Conservation (phyloP, 2,329 filamentous ascomycete genomes). For the Talaromyces islandicus region DNA sequence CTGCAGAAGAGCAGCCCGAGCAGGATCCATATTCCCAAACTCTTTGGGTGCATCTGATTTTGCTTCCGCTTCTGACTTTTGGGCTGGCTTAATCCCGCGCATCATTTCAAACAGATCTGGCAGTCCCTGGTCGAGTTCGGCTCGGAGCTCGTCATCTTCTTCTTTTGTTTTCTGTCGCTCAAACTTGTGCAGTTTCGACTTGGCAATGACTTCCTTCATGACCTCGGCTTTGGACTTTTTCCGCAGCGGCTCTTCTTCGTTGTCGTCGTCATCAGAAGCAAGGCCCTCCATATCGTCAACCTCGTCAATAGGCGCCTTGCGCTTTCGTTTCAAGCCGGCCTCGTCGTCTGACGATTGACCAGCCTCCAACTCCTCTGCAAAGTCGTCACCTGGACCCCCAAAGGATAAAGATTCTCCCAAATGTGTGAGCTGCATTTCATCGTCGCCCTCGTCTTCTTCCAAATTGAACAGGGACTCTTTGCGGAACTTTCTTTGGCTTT, state of each 20-base stretch:
- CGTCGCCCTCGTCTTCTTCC: conserved; percentile 67
- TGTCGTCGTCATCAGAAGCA: conserved; percentile 44
- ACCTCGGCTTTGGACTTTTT: conserved; percentile 97
- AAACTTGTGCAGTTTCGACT: conserved; percentile 92
- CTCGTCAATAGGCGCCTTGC: conserved; percentile 36
- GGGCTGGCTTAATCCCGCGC: conserved; percentile 48
- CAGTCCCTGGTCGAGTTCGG: conserved; percentile 78
- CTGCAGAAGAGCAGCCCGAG: conserved; percentile 55
- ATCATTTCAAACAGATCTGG: conserved; percentile 69
- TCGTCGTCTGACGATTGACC: conserved; percentile 42
- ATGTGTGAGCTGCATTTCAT: conserved; percentile 70
- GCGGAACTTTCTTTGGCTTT: conserved; percentile 74
- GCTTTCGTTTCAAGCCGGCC: conserved; percentile 44
- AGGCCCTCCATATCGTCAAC: conserved; percentile 36
- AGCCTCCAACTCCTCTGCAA: conserved; percentile 62
- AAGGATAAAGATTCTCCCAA: conserved; percentile 69
- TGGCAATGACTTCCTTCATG: conserved; percentile 96
- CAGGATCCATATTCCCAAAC: conserved; percentile 53
- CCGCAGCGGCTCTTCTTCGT: conserved; percentile 61
- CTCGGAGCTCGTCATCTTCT: conserved; percentile 81
- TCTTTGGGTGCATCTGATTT: conserved; percentile 35
- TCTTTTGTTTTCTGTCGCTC: conserved; percentile 90
- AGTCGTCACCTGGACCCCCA: conserved; percentile 63
- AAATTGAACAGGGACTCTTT: conserved; percentile 81
- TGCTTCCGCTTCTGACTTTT: conserved; percentile 33